phyloP scores from a whole-genome alignment of 371 early-diverging fungal species.

The Haplosporangium sp. region DNA sequence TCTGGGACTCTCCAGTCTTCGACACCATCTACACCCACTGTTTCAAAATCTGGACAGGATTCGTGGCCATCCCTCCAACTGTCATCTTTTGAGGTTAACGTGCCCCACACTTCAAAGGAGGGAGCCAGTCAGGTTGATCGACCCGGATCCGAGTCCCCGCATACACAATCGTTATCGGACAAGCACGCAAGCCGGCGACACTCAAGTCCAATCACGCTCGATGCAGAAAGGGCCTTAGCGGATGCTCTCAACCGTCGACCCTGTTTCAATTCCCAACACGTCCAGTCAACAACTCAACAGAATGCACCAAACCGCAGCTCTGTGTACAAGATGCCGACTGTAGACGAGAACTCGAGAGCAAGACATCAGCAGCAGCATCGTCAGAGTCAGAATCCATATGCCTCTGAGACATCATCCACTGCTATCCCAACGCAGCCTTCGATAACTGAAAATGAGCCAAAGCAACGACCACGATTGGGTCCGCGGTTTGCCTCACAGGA shows the following conservation, averaged over 20 bases:
- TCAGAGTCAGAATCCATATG: background rate
- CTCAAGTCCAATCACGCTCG: constrained; percentile 37
- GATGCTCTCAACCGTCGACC: constrained; percentile 22
- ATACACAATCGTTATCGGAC: background rate
- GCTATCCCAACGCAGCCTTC: background rate
- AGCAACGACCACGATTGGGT: background rate
- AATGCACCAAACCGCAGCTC: constrained; percentile 16
- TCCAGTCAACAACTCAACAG: constrained; percentile 3
- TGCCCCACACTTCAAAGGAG: constrained; percentile 18
- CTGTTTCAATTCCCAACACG: constrained; percentile 22
- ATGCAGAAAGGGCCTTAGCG: constrained; percentile 16
- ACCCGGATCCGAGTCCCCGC: constrained; percentile 5
- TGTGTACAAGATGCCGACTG: constrained; percentile 21
- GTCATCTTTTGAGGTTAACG: constrained; percentile 30
- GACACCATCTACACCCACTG: constrained; percentile 9
- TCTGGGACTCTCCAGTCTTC: constrained; percentile 14
- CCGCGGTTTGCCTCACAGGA: constrained; percentile 1
- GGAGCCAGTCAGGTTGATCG: background rate
- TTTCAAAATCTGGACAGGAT: constrained; percentile 10
- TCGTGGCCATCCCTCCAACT: constrained; percentile 17
- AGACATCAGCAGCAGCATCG: background rate
- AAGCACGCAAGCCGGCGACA: constrained; percentile 18
- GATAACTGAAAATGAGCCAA: background rate
- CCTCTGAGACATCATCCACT: constrained; percentile 11
- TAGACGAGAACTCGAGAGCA: constrained; percentile 11